Base-by-base conservation (phyloP, 2,329 filamentous ascomycete genomes). In the Paecilomyces sp. region DNA sequence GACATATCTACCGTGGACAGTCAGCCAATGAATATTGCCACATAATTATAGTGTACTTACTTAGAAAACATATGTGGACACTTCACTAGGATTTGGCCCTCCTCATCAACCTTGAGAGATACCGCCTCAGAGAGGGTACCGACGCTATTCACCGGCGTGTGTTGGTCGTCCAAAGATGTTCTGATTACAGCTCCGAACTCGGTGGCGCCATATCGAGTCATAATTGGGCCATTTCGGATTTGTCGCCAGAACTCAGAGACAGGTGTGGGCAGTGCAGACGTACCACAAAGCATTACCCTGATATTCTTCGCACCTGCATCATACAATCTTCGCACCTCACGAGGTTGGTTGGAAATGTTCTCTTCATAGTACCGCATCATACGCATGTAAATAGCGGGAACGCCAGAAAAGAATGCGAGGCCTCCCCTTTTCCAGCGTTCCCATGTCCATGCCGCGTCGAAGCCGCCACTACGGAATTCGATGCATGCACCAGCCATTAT, bases 171-270 rank as follows among this genome's bases (percentile, higher is more conserved):
- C 9, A 77, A 60, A 12, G 72, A 70, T 33, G 76, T 74, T 57
- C 76, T 79, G 61, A 79, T 76, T 0, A 78, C 68, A 6, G 76
- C 75, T 0, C 76, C 75, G 63, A 78, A 74, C 58, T 79, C 78
- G 0, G 77, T 78, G 1, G 76, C 75, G 0, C 77, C 77, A 59
- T 80, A 80, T 30, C 77, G 65, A 57, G 77, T 77, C 41, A 79
- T 79, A n/a, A 62, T 68, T 57, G 73, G 74, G 34, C 76, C 74
- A 28, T 64, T 57, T 65, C 80, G 69, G 3, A 81, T 68, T 4
- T 69, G 65, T 2, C 73, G 73, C 80, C 81, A 83, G 63, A 82
- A 82, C 47, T 82, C 74, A n/a, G 77, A 77, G 47, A 83, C 76
- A 0, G 80, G 79, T 57, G 76, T 75, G 2, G 80, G 80, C 41